Evolutionary conservation across 495 filamentous ascomycete species (phyloP), one percentile per base, ranked within the genome.

Genomic region (Annulohypoxylon maeteangense): DNA sequence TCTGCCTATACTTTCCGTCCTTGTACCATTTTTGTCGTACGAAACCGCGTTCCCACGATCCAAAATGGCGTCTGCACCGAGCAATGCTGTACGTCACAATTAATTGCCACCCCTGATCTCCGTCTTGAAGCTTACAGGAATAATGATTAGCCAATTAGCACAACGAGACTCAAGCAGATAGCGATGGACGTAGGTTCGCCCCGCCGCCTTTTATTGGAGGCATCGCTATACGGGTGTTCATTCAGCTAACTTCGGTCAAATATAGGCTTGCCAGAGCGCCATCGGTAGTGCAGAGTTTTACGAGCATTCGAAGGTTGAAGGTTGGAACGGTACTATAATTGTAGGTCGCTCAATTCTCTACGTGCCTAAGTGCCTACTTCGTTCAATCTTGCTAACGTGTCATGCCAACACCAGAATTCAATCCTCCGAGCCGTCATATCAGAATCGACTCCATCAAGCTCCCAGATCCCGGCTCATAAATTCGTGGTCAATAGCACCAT

Each of bases 401-500:
- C 10, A 36, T 1, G n/a, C 57, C 11, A 20, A 3, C 14, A 29
- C 58, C 54, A 97, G 93, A 95, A 93, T 84, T 87, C 87, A 42
- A 91, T 96, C 83, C 91, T 99, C 63, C 89, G 92, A 77, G 86
- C 90, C 54, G 84, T 98, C 62, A 93, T 98, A 79, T 86, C 90
- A 62, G 94, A 97, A 74, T 91, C 93, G 44, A 87, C 89, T 12
- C 90, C 90, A 11, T 58, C 82, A 7, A 83, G 82, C 50, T 75
- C 79, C 54, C 64, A 79, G n/a, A 65, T 59, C 48, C 85, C 83
- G 62, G 79, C 86, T 22, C 96, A 90, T 86, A 97, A 98, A 80
- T 99, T 92, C 81, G 90, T 92, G 66, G 93, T 97, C 78, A 97
- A 96, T 86, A 96, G 92, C 85, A 98, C 94, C 71, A 98, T 98